Evolutionary conservation across 257 asterid genomes (phyloP), one percentile per base, ranked within the genome.

Genomic region (Salvia rosmarinus): DNA sequence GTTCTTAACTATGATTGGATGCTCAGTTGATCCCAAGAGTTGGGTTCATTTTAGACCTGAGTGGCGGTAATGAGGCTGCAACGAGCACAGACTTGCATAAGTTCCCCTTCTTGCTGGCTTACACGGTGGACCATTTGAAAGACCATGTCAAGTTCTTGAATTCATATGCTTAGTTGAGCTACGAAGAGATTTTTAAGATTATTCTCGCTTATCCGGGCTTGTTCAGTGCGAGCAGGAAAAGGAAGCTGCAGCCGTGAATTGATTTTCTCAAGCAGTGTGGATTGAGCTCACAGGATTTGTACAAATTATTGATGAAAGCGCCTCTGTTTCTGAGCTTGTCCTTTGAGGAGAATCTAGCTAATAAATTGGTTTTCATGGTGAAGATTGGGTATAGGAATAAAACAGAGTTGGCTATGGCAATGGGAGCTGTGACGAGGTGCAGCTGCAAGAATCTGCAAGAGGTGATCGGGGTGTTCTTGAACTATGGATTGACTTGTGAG

Each of bases 381-480:
- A 88, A 92, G 77, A 83, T 92, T 62, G 97, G 98, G 42, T 90
- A 85, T 34, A 70, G 79, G 73, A 72, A 84, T 59, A 74, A 83
- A 61, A 88, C 97, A 0, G 96, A 87, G 63, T 71, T 90, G 67
- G 97, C 98, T 8, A 20, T 82, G 82, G 98, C 98, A 16, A 83
- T 90, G 92, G 97, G 98, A 42, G 96, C 98, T 63, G 96, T 90
- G 6, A 90, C 98, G 0, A 81, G 97, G 80, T 88, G 96, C 77
- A 90, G 98, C 86, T 80, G 91, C 73, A 92, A 84, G 87, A 92
- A 92, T 81, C 20, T 92, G 68, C 98, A 92, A 73, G 87, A 84
- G 76, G 88, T 81, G 56, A 64, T 90, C 57, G 89, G 95, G 2
- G 85, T 88, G 20, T 90, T 80, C 76, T 74, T 92, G 82, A 80